Percentiles rank a stretch among this genome's conserved stretches.
Evolutionary conservation across 164 flowering plant genomes (phyloP).

Genomic region (Taxillus chinensis): DNA sequence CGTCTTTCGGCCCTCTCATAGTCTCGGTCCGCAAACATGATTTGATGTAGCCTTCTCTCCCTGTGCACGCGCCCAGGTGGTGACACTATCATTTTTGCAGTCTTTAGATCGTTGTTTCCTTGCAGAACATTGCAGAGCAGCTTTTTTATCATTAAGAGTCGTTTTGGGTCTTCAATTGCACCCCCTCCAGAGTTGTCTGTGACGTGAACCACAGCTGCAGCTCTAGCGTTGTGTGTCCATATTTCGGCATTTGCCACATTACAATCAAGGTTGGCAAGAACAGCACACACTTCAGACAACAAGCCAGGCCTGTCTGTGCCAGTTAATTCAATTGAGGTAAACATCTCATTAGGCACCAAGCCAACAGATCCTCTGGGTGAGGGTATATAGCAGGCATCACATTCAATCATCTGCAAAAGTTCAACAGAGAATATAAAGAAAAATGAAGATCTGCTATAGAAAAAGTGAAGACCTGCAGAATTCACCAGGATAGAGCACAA

Average conservation of each 20-base stretch:
- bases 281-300: conserved; percentile 83
- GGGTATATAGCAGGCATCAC: conserved; percentile 25
- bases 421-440: background rate
- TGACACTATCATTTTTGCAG: conserved; percentile 55
- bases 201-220: conserved; percentile 82
- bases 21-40: conserved; percentile 90
- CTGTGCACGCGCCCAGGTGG: conserved; percentile 44
- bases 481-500: too few relatives aligned
- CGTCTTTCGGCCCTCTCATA: conserved; percentile 40
- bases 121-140: conserved; percentile 63
- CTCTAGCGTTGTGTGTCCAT: conserved; percentile 90
- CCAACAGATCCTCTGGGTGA: conserved; percentile 43
- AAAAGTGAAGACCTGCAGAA: too few relatives aligned
- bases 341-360: conserved; percentile 37
- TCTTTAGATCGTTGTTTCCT: conserved; percentile 44
- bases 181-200: conserved; percentile 55
- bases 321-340: conserved; percentile 58
- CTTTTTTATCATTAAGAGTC: conserved; percentile 44
- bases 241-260: conserved; percentile 82
- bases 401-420: conserved; percentile 37
- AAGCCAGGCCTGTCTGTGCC: conserved; percentile 90
- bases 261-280: conserved; percentile 75
- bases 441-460: background rate
- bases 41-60: conserved; percentile 84
- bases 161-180: conserved; percentile 59